phyloP scores from a whole-genome alignment of 2,329 filamentous ascomycete genomes.

The Orbilia ellipsospora region DNA sequence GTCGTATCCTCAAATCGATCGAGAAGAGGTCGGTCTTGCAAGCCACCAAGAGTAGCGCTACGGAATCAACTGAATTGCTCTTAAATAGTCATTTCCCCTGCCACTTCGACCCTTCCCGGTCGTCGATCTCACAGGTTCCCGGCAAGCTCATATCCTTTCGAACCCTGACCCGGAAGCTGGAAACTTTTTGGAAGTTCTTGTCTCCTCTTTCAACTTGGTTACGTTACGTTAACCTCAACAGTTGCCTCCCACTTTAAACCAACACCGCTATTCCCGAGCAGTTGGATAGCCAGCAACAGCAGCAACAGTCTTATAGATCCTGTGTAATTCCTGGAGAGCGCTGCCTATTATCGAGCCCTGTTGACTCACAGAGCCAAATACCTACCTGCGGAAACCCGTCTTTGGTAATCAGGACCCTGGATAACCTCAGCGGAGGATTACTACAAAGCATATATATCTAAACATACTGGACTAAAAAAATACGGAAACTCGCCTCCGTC shows the following conservation, averaged over 20 bases:
- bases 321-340: conserved; percentile 37
- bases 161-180: conserved; percentile 43
- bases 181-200: conserved; percentile 44
- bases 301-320: conserved; percentile 45
- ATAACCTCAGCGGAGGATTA: conserved; percentile 34
- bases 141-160: conserved; percentile 34
- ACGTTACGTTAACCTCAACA: conserved; percentile 48
- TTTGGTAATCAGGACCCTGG: conserved; percentile 42
- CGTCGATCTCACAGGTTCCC: conserved; percentile 43
- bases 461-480: conserved; percentile 24
- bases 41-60: conserved; percentile 18
- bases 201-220: conserved; percentile 50
- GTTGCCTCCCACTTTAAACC: conserved; percentile 53
- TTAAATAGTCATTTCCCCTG: conserved; percentile 40
- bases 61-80: conserved; percentile 11
- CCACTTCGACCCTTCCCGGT: conserved; percentile 25
- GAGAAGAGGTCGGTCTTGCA: conserved; percentile 13
- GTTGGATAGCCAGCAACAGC: conserved; percentile 17
- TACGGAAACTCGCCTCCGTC: conserved; percentile 21
- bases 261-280: conserved; percentile 52
- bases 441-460: conserved; percentile 1
- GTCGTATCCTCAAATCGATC: conserved; percentile 32
- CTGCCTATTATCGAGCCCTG: conserved; percentile 38
- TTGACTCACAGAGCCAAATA: conserved; percentile 38
- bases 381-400: conserved; percentile 28